Percentiles rank a stretch among this genome's conserved stretches.
phyloP scores from a whole-genome alignment of 495 filamentous ascomycete genomes.

The Penicillium alfredii region DNA sequence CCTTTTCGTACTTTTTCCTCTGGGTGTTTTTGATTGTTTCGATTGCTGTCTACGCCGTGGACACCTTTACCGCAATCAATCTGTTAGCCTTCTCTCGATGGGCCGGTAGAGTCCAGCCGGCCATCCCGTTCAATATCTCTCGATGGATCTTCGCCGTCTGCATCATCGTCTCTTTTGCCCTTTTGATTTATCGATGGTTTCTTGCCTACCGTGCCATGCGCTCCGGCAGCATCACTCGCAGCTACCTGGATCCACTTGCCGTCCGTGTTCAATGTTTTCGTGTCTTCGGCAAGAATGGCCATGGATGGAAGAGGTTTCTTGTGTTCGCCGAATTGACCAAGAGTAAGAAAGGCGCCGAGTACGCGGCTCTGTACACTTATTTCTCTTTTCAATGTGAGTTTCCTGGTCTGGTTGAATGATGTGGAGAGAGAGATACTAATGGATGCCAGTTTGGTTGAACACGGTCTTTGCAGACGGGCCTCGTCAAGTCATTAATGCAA shows the following conservation, averaged over 20 bases:
- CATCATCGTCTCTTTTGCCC: constrained; percentile 78
- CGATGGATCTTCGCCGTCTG: constrained; percentile 90
- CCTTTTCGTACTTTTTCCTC: constrained; percentile 78
- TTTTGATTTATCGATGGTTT: constrained; percentile 70
- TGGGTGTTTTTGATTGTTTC: constrained; percentile 73
- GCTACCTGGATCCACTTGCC: constrained; percentile 82
- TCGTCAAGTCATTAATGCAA: constrained; percentile 78
- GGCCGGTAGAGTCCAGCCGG: constrained; percentile 61
- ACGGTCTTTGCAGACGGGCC: constrained; percentile 86
- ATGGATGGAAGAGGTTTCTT: constrained; percentile 79
- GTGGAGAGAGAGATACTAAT: constrained; percentile 18
- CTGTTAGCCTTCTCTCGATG: constrained; percentile 74
- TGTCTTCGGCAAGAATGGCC: constrained; percentile 48
- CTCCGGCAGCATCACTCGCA: constrained; percentile 79
- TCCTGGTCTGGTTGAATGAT: too few relatives aligned
- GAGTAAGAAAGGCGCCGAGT: constrained; percentile 84
- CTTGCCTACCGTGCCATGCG: constrained; percentile 73
- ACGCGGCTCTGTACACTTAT: constrained; percentile 86
- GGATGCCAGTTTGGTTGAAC: constrained; percentile 67
- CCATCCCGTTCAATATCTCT: constrained; percentile 61
- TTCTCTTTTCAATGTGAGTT: constrained; percentile 84
- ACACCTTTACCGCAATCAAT: constrained; percentile 89
- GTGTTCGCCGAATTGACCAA: constrained; percentile 92
- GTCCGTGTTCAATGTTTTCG: constrained; percentile 76
- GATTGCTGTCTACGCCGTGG: constrained; percentile 78